Percentiles rank a stretch among this genome's conserved stretches.
Evolutionary conservation across 257 asterid genomes (phyloP).

Genomic region (Paulownia fortunei): DNA sequence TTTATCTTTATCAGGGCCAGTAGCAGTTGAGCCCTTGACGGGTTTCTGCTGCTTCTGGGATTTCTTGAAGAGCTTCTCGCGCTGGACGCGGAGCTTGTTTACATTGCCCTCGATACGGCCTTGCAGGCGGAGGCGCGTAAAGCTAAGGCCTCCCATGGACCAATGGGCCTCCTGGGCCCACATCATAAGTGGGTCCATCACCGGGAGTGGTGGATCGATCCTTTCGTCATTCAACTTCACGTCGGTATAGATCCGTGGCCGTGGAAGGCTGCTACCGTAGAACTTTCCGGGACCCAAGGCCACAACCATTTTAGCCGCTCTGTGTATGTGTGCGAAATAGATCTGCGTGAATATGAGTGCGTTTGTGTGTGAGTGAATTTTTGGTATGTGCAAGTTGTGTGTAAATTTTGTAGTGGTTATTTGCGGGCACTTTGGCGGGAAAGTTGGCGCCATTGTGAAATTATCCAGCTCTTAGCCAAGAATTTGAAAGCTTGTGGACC

Average conservation of each 20-base stretch:
- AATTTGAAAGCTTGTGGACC: no score
- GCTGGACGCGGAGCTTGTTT: conserved; percentile 52
- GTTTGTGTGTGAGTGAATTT: not conserved
- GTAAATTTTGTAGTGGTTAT: not conserved
- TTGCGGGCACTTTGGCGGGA: conserved; percentile 24
- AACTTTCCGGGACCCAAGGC: conserved; percentile 65
- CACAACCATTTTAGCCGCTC: conserved; percentile 46
- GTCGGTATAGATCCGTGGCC: conserved; percentile 67
- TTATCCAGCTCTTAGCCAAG: not conserved
- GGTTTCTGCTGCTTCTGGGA: conserved; percentile 15
- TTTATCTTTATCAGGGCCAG: no score
- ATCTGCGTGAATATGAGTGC: not conserved
- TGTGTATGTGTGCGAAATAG: not conserved
- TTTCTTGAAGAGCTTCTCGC: conserved; percentile 27
- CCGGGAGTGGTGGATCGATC: conserved; percentile 64
- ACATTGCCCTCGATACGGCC: conserved; percentile 74
- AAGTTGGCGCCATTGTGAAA: not conserved
- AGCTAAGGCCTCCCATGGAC: conserved; percentile 76
- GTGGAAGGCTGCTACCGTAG: conserved; percentile 74
- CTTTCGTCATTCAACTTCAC: conserved; percentile 46
- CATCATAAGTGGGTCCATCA: conserved; percentile 54
- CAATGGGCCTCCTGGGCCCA: conserved; percentile 82
- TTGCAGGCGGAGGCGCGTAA: conserved; percentile 66
- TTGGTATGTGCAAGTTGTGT: not conserved
- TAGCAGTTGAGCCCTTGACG: not conserved